Base-by-base conservation (phyloP, 2,329 filamentous ascomycete genomes). In the Zymoseptoria pseudotritici region DNA sequence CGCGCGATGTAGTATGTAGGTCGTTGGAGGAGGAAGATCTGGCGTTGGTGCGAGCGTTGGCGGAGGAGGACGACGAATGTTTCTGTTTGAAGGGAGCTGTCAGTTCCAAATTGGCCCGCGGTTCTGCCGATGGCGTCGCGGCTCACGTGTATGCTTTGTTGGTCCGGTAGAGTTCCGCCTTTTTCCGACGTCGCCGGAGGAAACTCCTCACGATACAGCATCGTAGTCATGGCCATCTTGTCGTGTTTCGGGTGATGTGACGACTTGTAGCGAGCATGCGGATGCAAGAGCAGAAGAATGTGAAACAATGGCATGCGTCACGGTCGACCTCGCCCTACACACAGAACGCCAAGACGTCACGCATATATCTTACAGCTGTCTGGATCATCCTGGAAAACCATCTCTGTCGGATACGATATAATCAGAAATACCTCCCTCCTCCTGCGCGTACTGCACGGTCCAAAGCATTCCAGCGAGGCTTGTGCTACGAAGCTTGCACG, bases 221-320 rank as follows among this genome's bases (percentile, higher is more conserved):
- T 66, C 49, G 62, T 61, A 36, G 59, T 61, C 65, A 67, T 66
- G 46, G 65, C 65, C 65, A 67, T 67, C 8, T 42, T 46, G 36
- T n/a, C 36, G 36, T 7, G 36, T 46, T 46, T 46, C 36, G 36
- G 17, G 17, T 46, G 36, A 46, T 46, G 36, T 46, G 36, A n/a
- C n/a, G 36, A n/a, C 36, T 17, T 46, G 5, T 17, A 46, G 36
- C n/a, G 13, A 17, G 36, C 17, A 13, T 42, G 36, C 36, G 4
- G 36, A 46, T 46, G 13, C 36, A 17, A 46, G 17, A 42, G 36
- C 0, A n/a, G 36, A 46, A n/a, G 13, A 17, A n/a, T 46, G 36
- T n/a, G 36, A 46, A 46, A 46, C 36, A 6, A 46, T 46, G 36
- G 36, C 13, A 46, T n/a, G 36, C 36, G 36, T 46, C 36, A 46